Conservation (phyloP, 208 protist genomes). For the Angomonas desouzai region DNA sequence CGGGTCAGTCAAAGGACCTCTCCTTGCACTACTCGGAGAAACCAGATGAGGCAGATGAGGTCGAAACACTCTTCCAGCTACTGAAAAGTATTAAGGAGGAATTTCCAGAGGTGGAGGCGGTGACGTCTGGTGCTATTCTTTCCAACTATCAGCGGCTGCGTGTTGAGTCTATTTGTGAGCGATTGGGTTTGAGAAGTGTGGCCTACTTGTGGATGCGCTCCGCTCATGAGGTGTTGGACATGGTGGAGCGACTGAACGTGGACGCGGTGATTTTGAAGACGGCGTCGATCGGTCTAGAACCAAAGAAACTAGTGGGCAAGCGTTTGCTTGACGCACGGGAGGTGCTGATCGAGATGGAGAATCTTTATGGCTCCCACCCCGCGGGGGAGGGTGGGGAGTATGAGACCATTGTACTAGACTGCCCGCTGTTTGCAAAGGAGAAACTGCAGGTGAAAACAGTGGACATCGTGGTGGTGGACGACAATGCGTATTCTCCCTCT, state of each 20-base stretch:
- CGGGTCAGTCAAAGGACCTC: slow-evolving; percentile 64
- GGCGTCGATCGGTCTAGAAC: slow-evolving; percentile 90
- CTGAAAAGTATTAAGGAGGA: slow-evolving; percentile 85
- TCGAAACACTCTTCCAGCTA: slow-evolving; percentile 95
- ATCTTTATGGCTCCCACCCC: slow-evolving; percentile 83
- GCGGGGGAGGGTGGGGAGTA: slow-evolving; percentile 99
- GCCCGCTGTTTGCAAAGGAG: slow-evolving; percentile 81
- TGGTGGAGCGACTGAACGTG: slow-evolving; percentile 83
- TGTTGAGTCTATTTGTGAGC: slow-evolving; percentile 96
- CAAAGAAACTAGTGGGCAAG: slow-evolving; percentile 86
- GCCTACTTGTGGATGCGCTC: slow-evolving; percentile 96
- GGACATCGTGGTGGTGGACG: slow-evolving; percentile 67
- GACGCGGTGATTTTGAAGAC: slow-evolving; percentile 95
- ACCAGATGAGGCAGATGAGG: slow-evolving; percentile 91
- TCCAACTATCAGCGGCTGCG: slow-evolving; percentile 97
- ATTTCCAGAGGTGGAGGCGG: slow-evolving; percentile 84
- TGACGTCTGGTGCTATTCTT: slow-evolving; percentile 97
- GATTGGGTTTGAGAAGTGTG: slow-evolving; percentile 92
- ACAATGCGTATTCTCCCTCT: slow-evolving; percentile 73
- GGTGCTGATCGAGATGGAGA: slow-evolving; percentile 46
- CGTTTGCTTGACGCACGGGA: slow-evolving; percentile 71
- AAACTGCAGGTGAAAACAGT: slow-evolving; percentile 34
- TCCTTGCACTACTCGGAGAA: slow-evolving; percentile 75
- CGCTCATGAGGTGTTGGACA: slow-evolving; percentile 92
- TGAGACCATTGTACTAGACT: slow-evolving; percentile 98